Evolutionary conservation across 805 yeast genomes (phyloP), one percentile per base, ranked within the genome.

Genomic region (Pichia eremophila): DNA sequence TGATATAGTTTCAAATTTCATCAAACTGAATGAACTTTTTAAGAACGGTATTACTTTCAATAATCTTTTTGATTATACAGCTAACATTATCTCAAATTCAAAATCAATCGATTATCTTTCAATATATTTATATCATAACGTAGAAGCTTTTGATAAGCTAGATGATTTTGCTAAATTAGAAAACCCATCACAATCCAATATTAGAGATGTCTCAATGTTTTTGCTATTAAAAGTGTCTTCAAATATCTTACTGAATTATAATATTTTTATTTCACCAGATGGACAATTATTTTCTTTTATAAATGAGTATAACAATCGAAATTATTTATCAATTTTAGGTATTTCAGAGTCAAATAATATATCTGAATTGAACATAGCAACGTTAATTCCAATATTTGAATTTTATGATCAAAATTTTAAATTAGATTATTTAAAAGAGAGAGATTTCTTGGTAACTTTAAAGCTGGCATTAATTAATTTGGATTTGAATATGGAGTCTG

Each of bases 351-450:
- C 42, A n/a, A 47, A 50, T 4, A 49, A 38, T 43, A 28, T 19
- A 2, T 51, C 40, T 37, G 39, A 50, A 8, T 48, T 59, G 31
- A 57, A 45, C 11, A 50, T 48, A 17, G 43, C 45, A 15, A 55
- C 63, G 8, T 48, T 64, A 35, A 44, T 51, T 31, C 54, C 60
- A 6, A 15, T 65, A 14, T 64, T 63, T 48, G 68, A 65, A 44
- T 39, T 63, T 8, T 48, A 63, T 32, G 65, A 65, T 47, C 68
- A 65, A 32, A 64, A 62, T 43, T 46, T 60, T 7, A 57, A 61
- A 35, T 39, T 64, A 9, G 53, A 60, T 18, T 53, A 61, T 9
- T 5, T 35, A 0, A 42, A 50, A 4, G 67, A 65, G 39, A 44
- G 44, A n/a, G 48, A 46, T 18, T 46, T 60, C 25, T 46, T 62